These are phyloP conservation scores for Podospora pseudopauciseta DNA, from an alignment of 495 filamentous ascomycete genomes.

Conservation along the genomic window DNA sequence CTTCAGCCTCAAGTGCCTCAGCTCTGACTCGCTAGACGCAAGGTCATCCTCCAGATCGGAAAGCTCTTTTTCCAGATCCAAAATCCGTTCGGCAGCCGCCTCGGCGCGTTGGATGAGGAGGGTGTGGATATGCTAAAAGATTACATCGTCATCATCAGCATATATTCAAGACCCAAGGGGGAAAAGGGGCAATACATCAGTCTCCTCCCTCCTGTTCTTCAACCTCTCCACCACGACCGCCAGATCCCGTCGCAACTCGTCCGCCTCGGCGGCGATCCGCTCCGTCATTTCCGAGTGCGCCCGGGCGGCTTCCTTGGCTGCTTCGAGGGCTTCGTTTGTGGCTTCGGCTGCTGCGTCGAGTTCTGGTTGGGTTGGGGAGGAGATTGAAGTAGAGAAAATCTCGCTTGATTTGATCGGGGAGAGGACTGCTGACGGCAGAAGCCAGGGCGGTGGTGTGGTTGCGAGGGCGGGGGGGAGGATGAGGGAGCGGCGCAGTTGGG, in stretches of 20 bases:
- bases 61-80: constrained; percentile 47
- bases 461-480: not conserved
- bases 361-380: constrained; percentile 9
- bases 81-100: constrained; percentile 49
- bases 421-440: constrained; percentile 8
- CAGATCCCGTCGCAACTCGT: constrained; percentile 40
- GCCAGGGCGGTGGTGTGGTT: constrained; percentile 1
- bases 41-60: constrained; percentile 40
- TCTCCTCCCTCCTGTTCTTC: constrained; percentile 46
- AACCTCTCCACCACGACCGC: constrained; percentile 36
- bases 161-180: not conserved
- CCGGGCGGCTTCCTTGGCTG: constrained; percentile 17
- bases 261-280: constrained; percentile 39
- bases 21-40: constrained; percentile 33
- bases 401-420: constrained; percentile 12
- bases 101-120: constrained; percentile 50
- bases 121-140: constrained; percentile 50
- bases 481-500: not conserved
- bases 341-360: constrained; percentile 19
- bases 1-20: constrained; percentile 51
- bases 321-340: constrained; percentile 30
- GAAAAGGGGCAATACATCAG: constrained; percentile 37
- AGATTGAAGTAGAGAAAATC: constrained; percentile 8
- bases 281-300: constrained; percentile 25
- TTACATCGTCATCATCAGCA: not conserved